Evolutionary conservation across 495 filamentous ascomycete species (phyloP), one percentile per base, ranked within the genome.

Genomic region (Aspergillus olivimuriae): DNA sequence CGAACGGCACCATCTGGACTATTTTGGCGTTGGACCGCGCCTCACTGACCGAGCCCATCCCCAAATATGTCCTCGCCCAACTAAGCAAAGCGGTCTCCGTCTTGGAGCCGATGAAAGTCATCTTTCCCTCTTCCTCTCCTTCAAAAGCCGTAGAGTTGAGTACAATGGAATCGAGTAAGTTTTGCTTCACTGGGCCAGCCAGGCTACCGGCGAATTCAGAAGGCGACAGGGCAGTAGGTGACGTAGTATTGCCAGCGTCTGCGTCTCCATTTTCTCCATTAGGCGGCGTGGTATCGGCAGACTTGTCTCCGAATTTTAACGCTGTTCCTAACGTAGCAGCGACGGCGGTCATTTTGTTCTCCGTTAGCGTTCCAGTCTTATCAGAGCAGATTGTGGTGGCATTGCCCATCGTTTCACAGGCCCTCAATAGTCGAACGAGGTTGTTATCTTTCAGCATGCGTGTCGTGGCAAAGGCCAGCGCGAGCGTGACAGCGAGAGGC

Each of bases 321-420:
- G 65, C 74, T 2, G 74, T 83, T 17, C 86, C 85, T 20, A 94
- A 49, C 5, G 85, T 87, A 2, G 81, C 89, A 19, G 86, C 80
- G 42, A 94, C 87, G 7, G 89, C 83, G 24, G 78, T 82, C 89
- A 95, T 95, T 67, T 87, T 88, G 55, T 95, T 95, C 60, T 90
- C 82, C 0, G 87, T 92, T n/a, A 97, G 70, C 2, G 91, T 97
- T 43, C 91, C 91, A 0, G 91, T 97, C 62, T 97, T 97, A 68
- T 97, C 91, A 2, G 90, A 95, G 65, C 91, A 97, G 37, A 97
- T 87, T 1, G 87, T 91, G 0, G 90, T 95, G 4, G 91, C 91
- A 62, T 95, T 95, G 17, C 91, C 91, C 91, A 97, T 97, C n/a
- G 91, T 94, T 62, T 97, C 91, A 62, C 91, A 97, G 34, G 91